Percentiles rank a stretch among this genome's conserved stretches.
Conservation (phyloP, 2,329 filamentous ascomycete species). For the Colletotrichum sp. region DNA sequence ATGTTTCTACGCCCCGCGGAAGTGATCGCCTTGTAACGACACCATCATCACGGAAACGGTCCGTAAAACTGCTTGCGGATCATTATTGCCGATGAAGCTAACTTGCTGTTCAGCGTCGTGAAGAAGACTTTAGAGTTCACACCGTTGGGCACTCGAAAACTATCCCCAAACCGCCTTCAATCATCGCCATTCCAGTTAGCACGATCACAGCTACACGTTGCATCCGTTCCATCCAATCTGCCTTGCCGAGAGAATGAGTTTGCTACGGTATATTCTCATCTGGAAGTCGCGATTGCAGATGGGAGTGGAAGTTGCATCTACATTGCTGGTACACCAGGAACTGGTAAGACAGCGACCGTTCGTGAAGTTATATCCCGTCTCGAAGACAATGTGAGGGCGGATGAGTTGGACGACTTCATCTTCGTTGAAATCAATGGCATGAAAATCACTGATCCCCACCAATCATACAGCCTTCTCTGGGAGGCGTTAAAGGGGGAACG, state of each 20-base stretch:
- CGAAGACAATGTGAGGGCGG: constrained; percentile 83
- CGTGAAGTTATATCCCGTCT: constrained; percentile 91
- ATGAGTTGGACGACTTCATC: constrained; percentile 97
- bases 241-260: constrained; percentile 95
- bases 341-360: constrained; percentile 96
- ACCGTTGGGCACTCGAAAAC: constrained; percentile 84
- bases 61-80: background rate
- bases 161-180: constrained; percentile 77
- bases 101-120: constrained; percentile 53
- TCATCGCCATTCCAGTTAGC: constrained; percentile 92
- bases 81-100: background rate
- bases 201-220: constrained; percentile 87
- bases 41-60: constrained; percentile 63
- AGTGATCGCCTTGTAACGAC: constrained; percentile 12
- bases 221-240: constrained; percentile 85
- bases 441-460: constrained; percentile 98
- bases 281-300: constrained; percentile 92
- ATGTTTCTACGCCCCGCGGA: background rate
- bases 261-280: constrained; percentile 86
- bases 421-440: constrained; percentile 99
- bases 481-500: constrained; percentile 93
- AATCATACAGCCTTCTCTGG: constrained; percentile 95
- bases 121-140: constrained; percentile 96
- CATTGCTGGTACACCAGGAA: constrained; percentile 97
- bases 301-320: constrained; percentile 97